Conservation (phyloP, 768 basidiomycete species). For the Russula virescens region DNA sequence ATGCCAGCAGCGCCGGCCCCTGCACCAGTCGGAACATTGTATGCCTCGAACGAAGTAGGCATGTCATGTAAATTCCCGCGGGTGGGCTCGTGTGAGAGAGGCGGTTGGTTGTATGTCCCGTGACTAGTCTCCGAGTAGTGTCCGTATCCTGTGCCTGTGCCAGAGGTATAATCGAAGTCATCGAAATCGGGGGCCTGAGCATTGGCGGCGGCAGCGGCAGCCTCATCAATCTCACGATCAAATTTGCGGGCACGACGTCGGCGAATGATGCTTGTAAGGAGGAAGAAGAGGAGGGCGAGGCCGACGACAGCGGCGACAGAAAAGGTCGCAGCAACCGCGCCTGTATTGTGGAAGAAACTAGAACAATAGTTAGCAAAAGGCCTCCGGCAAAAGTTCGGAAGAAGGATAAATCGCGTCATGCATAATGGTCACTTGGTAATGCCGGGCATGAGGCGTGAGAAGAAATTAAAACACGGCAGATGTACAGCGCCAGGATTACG, state of each 20-base stretch:
- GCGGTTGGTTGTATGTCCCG: constrained; percentile 48
- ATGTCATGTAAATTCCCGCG: constrained; percentile 53
- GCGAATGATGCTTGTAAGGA: constrained; percentile 51
- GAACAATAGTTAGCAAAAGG: not conserved
- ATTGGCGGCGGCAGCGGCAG: constrained; percentile 58
- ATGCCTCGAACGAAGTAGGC: constrained; percentile 35
- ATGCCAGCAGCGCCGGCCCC: constrained; percentile 37
- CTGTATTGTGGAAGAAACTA: constrained; percentile 62
- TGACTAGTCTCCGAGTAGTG: constrained; percentile 49
- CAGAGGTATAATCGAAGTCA: constrained; percentile 37
- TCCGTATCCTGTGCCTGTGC: constrained; percentile 29
- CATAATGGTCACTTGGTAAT: not conserved
- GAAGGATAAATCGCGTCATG: not conserved
- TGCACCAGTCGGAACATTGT: constrained; percentile 27
- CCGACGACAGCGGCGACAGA: constrained; percentile 61
- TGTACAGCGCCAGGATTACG: not conserved
- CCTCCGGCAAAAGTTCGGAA: not conserved
- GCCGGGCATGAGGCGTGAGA: not conserved
- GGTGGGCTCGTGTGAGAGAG: constrained; percentile 34
- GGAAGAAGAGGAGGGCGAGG: constrained; percentile 44
- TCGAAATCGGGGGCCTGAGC: constrained; percentile 45
- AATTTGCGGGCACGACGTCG: constrained; percentile 59
- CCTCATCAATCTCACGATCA: constrained; percentile 69
- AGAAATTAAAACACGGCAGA: too few species aligned
- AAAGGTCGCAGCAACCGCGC: constrained; percentile 68